These are phyloP conservation scores for Podaxis carcinomalis DNA, from an alignment of 768 basidiomycete species.

Conservation along the genomic window DNA sequence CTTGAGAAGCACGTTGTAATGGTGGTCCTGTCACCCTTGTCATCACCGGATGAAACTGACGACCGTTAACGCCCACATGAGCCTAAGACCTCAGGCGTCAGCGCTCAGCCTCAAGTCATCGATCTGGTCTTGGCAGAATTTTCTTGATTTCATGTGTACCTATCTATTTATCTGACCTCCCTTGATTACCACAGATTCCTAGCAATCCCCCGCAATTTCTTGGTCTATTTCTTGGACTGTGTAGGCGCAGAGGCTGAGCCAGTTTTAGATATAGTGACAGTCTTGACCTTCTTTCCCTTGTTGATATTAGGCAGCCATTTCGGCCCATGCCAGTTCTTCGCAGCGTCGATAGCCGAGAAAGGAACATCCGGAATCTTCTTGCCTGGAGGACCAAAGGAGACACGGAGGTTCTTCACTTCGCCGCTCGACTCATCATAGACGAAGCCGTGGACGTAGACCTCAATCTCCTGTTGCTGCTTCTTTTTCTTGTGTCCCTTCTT, in stretches of 20 bases:
- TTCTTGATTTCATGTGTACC: too few species aligned
- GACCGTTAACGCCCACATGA: neutral
- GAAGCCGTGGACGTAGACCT: conserved; percentile 51
- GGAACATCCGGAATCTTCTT: conserved; percentile 28
- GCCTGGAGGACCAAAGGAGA: conserved; percentile 38
- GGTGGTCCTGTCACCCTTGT: neutral
- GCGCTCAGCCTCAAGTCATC: neutral
- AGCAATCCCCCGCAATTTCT: neutral
- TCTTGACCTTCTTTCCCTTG: conserved; percentile 18
- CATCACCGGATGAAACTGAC: neutral
- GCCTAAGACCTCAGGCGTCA: neutral
- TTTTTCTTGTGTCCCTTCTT: conserved; percentile 14
- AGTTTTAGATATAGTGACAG: neutral
- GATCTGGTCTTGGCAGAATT: too few species aligned
- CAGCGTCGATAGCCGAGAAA: conserved; percentile 25
- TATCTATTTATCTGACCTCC: too few species aligned
- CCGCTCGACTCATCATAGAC: conserved; percentile 52
- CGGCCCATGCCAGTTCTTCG: conserved; percentile 23
- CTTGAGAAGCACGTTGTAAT: neutral
- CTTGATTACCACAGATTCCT: too few species aligned
- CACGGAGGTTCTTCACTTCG: conserved; percentile 40
- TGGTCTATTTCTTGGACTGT: neutral
- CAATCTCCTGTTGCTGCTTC: conserved; percentile 21
- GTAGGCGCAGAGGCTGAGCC: neutral
- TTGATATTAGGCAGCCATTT: conserved; percentile 18